These are phyloP conservation scores for Hanseniaspora vineae DNA, from an alignment of 805 yeast species.

Conservation along the genomic window DNA sequence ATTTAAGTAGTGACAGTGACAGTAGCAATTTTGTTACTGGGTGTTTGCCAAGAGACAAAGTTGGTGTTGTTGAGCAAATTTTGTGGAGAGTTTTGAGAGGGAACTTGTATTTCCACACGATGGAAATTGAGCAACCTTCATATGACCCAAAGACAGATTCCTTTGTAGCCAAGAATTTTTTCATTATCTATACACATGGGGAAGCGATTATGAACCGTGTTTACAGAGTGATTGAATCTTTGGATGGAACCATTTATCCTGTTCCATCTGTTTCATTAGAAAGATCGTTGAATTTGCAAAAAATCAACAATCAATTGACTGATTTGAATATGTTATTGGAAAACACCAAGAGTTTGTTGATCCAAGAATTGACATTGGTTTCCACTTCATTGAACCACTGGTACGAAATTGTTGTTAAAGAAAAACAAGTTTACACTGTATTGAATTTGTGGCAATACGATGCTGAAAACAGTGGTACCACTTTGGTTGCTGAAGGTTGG, in stretches of 20 bases:
- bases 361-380: constrained; percentile 53
- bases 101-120: constrained; percentile 47
- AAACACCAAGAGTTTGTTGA: constrained; percentile 39
- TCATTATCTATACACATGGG: constrained; percentile 63
- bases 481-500: constrained; percentile 67
- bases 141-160: constrained; percentile 42
- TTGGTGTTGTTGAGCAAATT: constrained; percentile 49
- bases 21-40: constrained; percentile 47
- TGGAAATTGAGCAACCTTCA: constrained; percentile 39
- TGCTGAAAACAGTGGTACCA: constrained; percentile 36
- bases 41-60: constrained; percentile 48
- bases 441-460: constrained; percentile 62
- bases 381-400: constrained; percentile 48
- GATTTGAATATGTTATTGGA: constrained; percentile 39
- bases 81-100: constrained; percentile 69
- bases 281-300: constrained; percentile 27
- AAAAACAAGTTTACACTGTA: constrained; percentile 43
- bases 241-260: constrained; percentile 48
- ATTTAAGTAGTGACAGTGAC: constrained; percentile 7
- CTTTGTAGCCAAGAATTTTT: constrained; percentile 41
- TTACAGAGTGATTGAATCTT: constrained; percentile 53
- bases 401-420: constrained; percentile 42
- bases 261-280: constrained; percentile 32
- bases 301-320: constrained; percentile 28
- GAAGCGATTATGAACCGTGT: constrained; percentile 45